Base-by-base conservation (phyloP, 2,329 filamentous ascomycete genomes). In the Biscogniauxia sp. region DNA sequence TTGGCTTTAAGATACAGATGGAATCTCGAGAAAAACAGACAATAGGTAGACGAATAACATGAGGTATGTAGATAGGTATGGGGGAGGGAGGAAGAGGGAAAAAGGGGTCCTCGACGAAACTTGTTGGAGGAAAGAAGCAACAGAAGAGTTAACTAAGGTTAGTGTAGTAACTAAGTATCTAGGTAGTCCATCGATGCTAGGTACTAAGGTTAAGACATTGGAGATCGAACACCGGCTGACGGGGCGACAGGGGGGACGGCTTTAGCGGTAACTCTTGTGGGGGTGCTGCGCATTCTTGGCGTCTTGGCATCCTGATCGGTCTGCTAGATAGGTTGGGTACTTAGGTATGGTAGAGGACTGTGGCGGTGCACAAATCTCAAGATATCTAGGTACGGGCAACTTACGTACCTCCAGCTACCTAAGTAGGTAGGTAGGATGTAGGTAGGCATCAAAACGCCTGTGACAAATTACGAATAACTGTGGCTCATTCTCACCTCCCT, bases 311-410 rank as follows among this genome's bases (percentile, higher is more conserved):
- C 37, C 11, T 45, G 37, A 17, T 45, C 15, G 37, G 37, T 45
- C 5, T 45, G 13, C 32, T 37, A n/a, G n/a, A n/a, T n/a, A n/a
- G n/a, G 13, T 37, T 7, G 32, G 32, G 23, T 23, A 23, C 23
- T 5, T 23, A 23, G 23, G 23, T 23, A n/a, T 45, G 50, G 19
- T 51, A 15, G 49, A 25, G 55, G 50, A 15, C 50, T 57, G 55
- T 57, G 55, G 55, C 55, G 23, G 55, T 57, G 55, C 55, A 20
- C 50, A 19, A 19, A 51, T 20, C 50, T 20, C 50, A n/a, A n/a
- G n/a, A n/a, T n/a, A n/a, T n/a, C n/a, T n/a, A n/a, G n/a, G n/a
- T n/a, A n/a, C n/a, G n/a, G n/a, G n/a, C n/a, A n/a, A n/a, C n/a
- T n/a, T n/a, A 41, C 37, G 37, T 17, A 17, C 9, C 9, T 28